Evolutionary conservation across 768 basidiomycete genomes (phyloP).

Genomic region (Terana coerulea): DNA sequence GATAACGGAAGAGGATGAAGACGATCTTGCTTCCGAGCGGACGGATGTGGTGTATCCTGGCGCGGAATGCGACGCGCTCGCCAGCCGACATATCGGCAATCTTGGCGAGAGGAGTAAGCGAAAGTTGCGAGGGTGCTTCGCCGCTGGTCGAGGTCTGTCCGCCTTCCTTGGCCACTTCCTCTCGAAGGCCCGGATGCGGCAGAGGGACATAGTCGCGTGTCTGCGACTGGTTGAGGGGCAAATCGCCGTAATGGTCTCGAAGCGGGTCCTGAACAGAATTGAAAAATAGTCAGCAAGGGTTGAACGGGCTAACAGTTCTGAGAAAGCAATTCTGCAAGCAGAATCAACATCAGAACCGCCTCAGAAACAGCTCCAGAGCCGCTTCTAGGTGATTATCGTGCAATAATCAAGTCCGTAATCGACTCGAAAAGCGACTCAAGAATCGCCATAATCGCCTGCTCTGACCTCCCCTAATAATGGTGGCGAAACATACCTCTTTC

Average conservation of each 20-base stretch:
- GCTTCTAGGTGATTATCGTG: neutral
- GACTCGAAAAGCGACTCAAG: too few species aligned
- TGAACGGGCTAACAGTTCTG: neutral
- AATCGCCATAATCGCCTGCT: too few species aligned
- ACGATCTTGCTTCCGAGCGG: slow-evolving; percentile 84
- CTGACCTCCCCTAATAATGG: too few species aligned
- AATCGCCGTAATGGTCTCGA: slow-evolving; percentile 60
- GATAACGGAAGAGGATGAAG: slow-evolving; percentile 87
- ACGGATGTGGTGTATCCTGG: slow-evolving; percentile 86
- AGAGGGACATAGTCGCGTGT: neutral
- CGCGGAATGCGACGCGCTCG: slow-evolving; percentile 75
- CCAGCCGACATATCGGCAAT: slow-evolving; percentile 59
- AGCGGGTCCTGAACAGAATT: slow-evolving; percentile 20
- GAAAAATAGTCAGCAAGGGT: neutral
- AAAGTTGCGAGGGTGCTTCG: neutral
- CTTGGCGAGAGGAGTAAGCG: slow-evolving; percentile 1
- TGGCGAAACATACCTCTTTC: slow-evolving; percentile 4
- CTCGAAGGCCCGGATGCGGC: neutral
- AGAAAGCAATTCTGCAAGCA: neutral
- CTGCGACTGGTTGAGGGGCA: slow-evolving; percentile 90
- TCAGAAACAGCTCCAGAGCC: too few species aligned
- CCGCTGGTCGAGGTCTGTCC: neutral
- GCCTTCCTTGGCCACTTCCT: neutral
- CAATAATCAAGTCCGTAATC: neutral
- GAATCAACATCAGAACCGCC: too few species aligned